These are phyloP conservation scores for Cyberlindnera xylosilytica DNA, from an alignment of 805 yeast genomes.

Conservation along the genomic window DNA sequence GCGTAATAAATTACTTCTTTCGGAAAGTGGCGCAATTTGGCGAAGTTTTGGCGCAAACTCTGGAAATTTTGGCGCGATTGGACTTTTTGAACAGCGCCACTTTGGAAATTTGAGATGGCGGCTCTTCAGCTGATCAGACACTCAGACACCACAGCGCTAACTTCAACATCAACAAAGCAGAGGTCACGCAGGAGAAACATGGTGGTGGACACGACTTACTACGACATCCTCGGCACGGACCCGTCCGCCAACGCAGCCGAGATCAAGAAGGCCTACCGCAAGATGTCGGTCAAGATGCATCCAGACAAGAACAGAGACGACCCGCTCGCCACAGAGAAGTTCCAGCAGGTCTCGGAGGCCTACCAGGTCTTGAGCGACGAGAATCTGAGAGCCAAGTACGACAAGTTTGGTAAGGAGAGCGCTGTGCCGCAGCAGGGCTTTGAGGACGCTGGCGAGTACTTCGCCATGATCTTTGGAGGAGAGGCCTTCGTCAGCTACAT, in stretches of 20 bases:
- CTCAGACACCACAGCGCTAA: background rate
- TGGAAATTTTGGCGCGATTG: too few species aligned
- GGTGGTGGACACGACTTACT: slow-evolving; percentile 76
- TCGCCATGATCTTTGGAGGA: slow-evolving; percentile 79
- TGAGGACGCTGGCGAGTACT: slow-evolving; percentile 70
- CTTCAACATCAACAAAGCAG: background rate
- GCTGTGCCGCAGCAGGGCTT: slow-evolving; percentile 70
- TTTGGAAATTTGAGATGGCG: too few species aligned
- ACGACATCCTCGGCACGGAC: slow-evolving; percentile 60
- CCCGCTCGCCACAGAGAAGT: slow-evolving; percentile 71
- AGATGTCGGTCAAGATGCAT: slow-evolving; percentile 70
- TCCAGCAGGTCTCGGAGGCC: slow-evolving; percentile 61
- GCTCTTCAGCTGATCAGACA: too few species aligned
- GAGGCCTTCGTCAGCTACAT: slow-evolving; percentile 83
- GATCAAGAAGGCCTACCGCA: slow-evolving; percentile 77
- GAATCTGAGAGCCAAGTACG: slow-evolving; percentile 61
- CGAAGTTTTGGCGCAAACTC: too few species aligned
- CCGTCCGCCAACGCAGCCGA: slow-evolving; percentile 60
- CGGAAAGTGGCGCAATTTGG: background rate
- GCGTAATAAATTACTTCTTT: too few species aligned
- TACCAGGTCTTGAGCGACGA: slow-evolving; percentile 75
- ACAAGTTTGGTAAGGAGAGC: slow-evolving; percentile 71
- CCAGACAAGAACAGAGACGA: slow-evolving; percentile 81
- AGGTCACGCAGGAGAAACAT: slow-evolving; percentile 23
- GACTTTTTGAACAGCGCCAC: too few species aligned